Evolutionary conservation across 2,329 filamentous ascomycete species (phyloP), one percentile per base, ranked within the genome.

Genomic region (Aureobasidium sp.): DNA sequence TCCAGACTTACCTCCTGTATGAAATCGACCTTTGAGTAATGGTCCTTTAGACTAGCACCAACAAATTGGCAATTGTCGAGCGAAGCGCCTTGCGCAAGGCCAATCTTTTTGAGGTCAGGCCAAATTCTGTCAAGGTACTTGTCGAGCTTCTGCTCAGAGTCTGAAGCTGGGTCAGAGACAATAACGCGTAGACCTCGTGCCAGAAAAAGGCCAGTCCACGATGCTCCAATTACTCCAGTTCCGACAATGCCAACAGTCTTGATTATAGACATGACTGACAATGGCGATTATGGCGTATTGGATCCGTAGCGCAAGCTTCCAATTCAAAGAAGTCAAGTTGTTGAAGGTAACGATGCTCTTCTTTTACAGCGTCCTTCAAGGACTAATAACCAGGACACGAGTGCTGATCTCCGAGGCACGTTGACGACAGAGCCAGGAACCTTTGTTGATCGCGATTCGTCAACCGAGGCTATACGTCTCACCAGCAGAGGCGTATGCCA

Each of bases 121-220:
- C 67, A 70, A 50, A 66, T 56, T 26, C 46, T 68, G 5, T 66
- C 20, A 17, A 72, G 60, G 41, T 71, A 68, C 8, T 55, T 48
- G 9, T 64, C 39, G 15, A 76, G 67, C 29, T 69, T 71, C 39
- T 66, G 65, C 59, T 74, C 69, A 2, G 76, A 71, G 24, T 70
- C 69, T 13, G 71, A 68, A 7, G 72, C 74, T 56, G 76, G 74
- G 62, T 79, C 76, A n/a, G 73, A 76, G 20, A 74, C 73, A 5
- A 75, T 67, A n/a, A 79, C 77, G 20, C 67, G 66, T n/a, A 74
- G 64, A 24, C 74, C 75, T 51, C 71, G 69, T 5, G 75, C 69
- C 0, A 77, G 69, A 55, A 77, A 77, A 0, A 77, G 68, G 10
- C 73, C 73, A 1, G 75, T 73, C 76, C 77, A 79, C 12, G 72